Evolutionary conservation across 352 stramenopile species (phyloP).

Genomic region (Phytopythium montanum): DNA sequence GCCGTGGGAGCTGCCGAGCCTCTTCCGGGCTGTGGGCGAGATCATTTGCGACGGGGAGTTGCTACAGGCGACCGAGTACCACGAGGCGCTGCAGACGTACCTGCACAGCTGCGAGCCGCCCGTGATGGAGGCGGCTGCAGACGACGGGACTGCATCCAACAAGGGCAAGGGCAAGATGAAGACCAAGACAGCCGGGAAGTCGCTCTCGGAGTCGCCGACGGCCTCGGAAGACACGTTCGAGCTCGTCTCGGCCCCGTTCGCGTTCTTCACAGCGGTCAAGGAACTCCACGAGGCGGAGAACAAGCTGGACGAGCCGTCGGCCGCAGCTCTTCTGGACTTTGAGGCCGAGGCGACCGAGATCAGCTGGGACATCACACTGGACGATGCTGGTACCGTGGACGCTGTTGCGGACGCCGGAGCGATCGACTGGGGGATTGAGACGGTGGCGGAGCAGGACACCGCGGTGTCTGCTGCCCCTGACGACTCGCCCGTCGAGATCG

Average conservation of each 20-base stretch:
- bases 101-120: slow-evolving; percentile 51
- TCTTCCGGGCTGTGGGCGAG: slow-evolving; percentile 45
- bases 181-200: slow-evolving; percentile 26
- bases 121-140: slow-evolving; percentile 10
- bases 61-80: slow-evolving; percentile 45
- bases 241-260: slow-evolving; percentile 29
- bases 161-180: slow-evolving; percentile 39
- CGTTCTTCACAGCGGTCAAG: slow-evolving; percentile 58
- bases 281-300: slow-evolving; percentile 46
- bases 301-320: slow-evolving; percentile 10
- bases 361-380: slow-evolving; percentile 70
- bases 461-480: slow-evolving; percentile 17
- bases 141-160: not conserved
- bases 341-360: slow-evolving; percentile 58
- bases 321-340: slow-evolving; percentile 33
- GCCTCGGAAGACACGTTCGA: slow-evolving; percentile 29
- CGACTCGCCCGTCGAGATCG: slow-evolving; percentile 51
- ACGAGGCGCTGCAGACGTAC: slow-evolving; percentile 62
- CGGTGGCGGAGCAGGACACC: slow-evolving; percentile 13
- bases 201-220: slow-evolving; percentile 12
- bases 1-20: slow-evolving; percentile 45
- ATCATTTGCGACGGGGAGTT: slow-evolving; percentile 41
- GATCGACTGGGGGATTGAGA: slow-evolving; percentile 75
- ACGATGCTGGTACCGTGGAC: slow-evolving; percentile 18
- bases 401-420: slow-evolving; percentile 18